Conservation (phyloP, 2,329 filamentous ascomycete species). For the Xylaria sp. region DNA sequence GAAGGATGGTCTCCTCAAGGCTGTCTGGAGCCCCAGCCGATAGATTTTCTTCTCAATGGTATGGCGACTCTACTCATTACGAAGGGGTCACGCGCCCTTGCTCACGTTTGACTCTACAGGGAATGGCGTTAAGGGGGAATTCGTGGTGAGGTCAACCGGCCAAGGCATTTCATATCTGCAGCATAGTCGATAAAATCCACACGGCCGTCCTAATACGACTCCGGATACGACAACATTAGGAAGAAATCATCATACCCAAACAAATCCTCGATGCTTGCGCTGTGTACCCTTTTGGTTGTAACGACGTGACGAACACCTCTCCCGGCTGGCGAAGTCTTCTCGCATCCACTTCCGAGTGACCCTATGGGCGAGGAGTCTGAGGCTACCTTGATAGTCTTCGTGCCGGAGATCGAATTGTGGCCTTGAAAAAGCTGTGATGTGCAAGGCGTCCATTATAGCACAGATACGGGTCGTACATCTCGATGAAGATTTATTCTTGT, state of each 20-base stretch:
- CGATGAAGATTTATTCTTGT: slow-evolving; percentile 2
- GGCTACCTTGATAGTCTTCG: slow-evolving; percentile 52
- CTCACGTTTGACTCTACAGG: slow-evolving; percentile 17
- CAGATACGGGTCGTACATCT: slow-evolving; percentile 62
- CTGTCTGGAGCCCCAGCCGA: slow-evolving; percentile 79
- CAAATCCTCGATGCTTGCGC: slow-evolving; percentile 8
- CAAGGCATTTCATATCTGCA: slow-evolving; percentile 30
- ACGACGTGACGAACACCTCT: slow-evolving; percentile 12
- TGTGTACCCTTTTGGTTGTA: slow-evolving; percentile 1
- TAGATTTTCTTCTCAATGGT: slow-evolving; percentile 37
- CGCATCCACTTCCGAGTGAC: slow-evolving; percentile 39
- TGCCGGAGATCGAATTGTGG: slow-evolving; percentile 53
- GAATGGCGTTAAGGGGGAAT: slow-evolving; percentile 30
- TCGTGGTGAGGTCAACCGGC: slow-evolving; percentile 29
- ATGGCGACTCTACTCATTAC: slow-evolving; percentile 1
- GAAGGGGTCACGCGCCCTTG: background rate
- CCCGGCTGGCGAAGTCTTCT: slow-evolving; percentile 54
- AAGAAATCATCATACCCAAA: slow-evolving; percentile 25
- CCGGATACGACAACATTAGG: slow-evolving; percentile 22
- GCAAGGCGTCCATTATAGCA: slow-evolving; percentile 52
- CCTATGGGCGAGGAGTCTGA: slow-evolving; percentile 49
- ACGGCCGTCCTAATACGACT: slow-evolving; percentile 21
- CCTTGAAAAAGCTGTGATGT: slow-evolving; percentile 58
- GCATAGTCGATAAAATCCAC: slow-evolving; percentile 29
- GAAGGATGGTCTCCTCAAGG: slow-evolving; percentile 95